Percentiles rank a stretch among this genome's conserved stretches.
phyloP scores from a whole-genome alignment of 108 stramenopile species.

The Fragilaria radians region DNA sequence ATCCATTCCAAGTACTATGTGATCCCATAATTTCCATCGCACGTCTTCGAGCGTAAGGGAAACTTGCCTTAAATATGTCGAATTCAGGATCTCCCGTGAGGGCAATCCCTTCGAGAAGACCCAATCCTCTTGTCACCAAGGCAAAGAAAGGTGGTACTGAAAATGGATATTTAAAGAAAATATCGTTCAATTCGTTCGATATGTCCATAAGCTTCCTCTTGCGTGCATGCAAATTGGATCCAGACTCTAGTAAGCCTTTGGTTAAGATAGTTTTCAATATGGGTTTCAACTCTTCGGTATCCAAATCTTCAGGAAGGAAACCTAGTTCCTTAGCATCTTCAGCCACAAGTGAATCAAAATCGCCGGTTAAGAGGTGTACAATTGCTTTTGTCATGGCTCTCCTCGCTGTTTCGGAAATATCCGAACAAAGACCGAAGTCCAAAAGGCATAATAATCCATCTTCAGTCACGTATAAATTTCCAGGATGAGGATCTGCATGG shows the following conservation, averaged over 20 bases:
- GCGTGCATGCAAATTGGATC: constrained; percentile 62
- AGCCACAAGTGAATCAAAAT: constrained; percentile 66
- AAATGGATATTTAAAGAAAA: constrained; percentile 87
- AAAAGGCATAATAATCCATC: constrained; percentile 57
- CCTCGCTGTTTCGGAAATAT: constrained; percentile 46
- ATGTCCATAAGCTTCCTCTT: constrained; percentile 77
- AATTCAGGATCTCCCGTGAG: constrained; percentile 79
- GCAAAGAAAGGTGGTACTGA: constrained; percentile 89
- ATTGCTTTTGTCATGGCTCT: constrained; percentile 80
- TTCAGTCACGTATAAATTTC: constrained; percentile 62
- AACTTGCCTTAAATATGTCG: constrained; percentile 85
- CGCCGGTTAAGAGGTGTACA: constrained; percentile 71
- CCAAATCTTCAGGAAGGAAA: constrained; percentile 82
- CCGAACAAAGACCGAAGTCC: constrained; percentile 83
- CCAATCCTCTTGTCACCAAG: constrained; percentile 81
- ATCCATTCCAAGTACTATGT: not conserved
- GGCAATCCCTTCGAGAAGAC: constrained; percentile 89
- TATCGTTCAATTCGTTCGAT: constrained; percentile 81
- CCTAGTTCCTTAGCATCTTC: constrained; percentile 76
- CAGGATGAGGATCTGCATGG: constrained; percentile 81
- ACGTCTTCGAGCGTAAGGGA: constrained; percentile 69
- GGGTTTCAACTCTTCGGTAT: constrained; percentile 61
- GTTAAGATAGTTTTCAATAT: constrained; percentile 71
- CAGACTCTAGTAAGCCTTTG: constrained; percentile 64
- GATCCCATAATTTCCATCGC: constrained; percentile 20